phyloP scores from a whole-genome alignment of 163 green algal genomes.

The Volvox carteri region DNA sequence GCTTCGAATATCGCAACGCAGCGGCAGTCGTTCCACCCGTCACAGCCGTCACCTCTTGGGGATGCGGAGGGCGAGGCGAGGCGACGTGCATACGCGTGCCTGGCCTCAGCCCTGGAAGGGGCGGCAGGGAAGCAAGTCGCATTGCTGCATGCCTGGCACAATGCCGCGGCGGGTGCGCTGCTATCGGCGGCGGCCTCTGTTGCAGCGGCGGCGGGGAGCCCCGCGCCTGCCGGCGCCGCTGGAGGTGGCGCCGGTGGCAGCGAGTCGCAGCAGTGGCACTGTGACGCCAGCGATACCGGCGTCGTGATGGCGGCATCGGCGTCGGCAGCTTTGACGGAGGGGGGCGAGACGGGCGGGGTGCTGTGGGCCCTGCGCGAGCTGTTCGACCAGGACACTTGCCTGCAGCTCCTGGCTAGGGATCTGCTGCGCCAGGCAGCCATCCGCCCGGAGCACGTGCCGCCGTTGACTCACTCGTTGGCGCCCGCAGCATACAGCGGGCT shows the following conservation, averaged over 20 bases:
- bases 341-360: background rate
- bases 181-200: background rate
- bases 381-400: constrained; percentile 28
- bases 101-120: constrained; percentile 12
- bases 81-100: background rate
- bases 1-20: no score
- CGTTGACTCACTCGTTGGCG: constrained; percentile 14
- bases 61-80: background rate
- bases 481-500: background rate
- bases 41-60: background rate
- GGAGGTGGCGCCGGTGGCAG: background rate
- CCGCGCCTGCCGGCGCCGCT: background rate
- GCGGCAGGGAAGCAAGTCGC: background rate
- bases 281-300: background rate
- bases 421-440: constrained; percentile 32
- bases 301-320: background rate
- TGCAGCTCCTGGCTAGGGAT: constrained; percentile 26
- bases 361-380: constrained; percentile 31
- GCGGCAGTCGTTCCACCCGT: background rate
- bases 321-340: background rate
- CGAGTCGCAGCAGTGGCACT: background rate
- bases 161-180: background rate
- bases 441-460: constrained; percentile 32
- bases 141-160: constrained; percentile 33
- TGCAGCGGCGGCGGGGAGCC: background rate